These are phyloP conservation scores for Leucocoprinus sp. DNA, from an alignment of 768 basidiomycete genomes.

Conservation along the genomic window DNA sequence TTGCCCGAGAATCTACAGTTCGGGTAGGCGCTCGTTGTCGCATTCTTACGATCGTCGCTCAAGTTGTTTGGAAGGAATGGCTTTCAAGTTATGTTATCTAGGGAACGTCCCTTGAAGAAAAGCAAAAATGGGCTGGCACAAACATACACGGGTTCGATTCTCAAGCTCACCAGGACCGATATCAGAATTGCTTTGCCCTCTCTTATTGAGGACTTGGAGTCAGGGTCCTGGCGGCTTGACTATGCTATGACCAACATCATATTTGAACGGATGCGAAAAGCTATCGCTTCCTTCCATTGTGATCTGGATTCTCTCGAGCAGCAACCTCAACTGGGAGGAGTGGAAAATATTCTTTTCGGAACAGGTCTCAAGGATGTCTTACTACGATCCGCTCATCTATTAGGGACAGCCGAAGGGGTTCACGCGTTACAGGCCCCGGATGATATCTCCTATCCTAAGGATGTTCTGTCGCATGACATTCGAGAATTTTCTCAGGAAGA, in stretches of 20 bases:
- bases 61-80: constrained; percentile 45
- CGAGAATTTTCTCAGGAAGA: constrained; percentile 6
- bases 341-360: constrained; percentile 55
- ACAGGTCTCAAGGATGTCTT: constrained; percentile 68
- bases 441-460: constrained; percentile 12
- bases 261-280: constrained; percentile 60
- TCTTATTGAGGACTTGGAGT: constrained; percentile 28
- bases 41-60: background rate
- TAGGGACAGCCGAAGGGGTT: background rate
- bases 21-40: constrained; percentile 39
- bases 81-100: constrained; percentile 57
- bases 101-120: constrained; percentile 53
- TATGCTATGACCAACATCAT: constrained; percentile 59
- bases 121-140: background rate
- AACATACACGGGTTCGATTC: constrained; percentile 46
- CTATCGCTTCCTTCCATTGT: constrained; percentile 47
- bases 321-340: constrained; percentile 20
- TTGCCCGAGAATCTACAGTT: constrained; percentile 59
- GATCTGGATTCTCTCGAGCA: constrained; percentile 41
- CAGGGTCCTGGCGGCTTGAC: constrained; percentile 60
- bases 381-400: constrained; percentile 34
- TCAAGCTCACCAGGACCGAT: constrained; percentile 40
- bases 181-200: constrained; percentile 54
- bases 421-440: constrained; percentile 14
- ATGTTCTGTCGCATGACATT: constrained; percentile 9